These are phyloP conservation scores for Ophiostoma sp. DNA, from an alignment of 2,329 filamentous ascomycete genomes.

Conservation along the genomic window DNA sequence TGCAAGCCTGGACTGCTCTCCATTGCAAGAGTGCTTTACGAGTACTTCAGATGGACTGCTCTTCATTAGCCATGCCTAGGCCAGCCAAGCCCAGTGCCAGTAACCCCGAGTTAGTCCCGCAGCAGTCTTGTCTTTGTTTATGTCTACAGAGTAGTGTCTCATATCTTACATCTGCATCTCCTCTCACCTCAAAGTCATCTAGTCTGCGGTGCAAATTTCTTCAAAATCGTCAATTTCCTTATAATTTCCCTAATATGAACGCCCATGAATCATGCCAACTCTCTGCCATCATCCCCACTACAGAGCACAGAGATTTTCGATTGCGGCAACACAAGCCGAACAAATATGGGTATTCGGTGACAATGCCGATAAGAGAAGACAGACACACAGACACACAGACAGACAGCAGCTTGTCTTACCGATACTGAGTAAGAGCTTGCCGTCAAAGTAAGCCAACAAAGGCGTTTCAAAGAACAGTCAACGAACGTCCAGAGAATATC, in stretches of 20 bases:
- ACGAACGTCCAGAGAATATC: not conserved
- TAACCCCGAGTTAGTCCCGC: not conserved
- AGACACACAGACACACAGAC: too few relatives aligned
- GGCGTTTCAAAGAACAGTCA: not conserved
- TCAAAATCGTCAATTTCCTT: not conserved
- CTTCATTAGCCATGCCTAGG: not conserved
- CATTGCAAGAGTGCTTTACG: too few relatives aligned
- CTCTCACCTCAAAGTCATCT: not conserved
- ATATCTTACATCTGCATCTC: not conserved
- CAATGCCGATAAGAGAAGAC: slow-evolving; percentile 1
- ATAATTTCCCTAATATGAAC: not conserved
- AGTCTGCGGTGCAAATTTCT: not conserved
- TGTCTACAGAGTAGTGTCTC: too few relatives aligned
- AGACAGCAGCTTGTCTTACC: too few relatives aligned
- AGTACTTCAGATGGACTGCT: too few relatives aligned
- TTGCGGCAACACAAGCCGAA: not conserved
- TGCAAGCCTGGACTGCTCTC: not conserved
- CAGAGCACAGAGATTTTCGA: not conserved
- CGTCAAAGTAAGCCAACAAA: not conserved
- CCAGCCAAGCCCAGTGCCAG: not conserved
- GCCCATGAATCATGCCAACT: slow-evolving; percentile 4
- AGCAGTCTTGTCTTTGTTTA: not conserved
- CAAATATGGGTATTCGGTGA: not conserved
- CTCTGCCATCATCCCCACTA: not conserved
- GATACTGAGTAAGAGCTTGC: not conserved